Percentiles rank a stretch among this genome's conserved stretches.
These are phyloP conservation scores for Takashimella tepidaria DNA, from an alignment of 1,284 basidiomycete genomes.

Conservation along the genomic window DNA sequence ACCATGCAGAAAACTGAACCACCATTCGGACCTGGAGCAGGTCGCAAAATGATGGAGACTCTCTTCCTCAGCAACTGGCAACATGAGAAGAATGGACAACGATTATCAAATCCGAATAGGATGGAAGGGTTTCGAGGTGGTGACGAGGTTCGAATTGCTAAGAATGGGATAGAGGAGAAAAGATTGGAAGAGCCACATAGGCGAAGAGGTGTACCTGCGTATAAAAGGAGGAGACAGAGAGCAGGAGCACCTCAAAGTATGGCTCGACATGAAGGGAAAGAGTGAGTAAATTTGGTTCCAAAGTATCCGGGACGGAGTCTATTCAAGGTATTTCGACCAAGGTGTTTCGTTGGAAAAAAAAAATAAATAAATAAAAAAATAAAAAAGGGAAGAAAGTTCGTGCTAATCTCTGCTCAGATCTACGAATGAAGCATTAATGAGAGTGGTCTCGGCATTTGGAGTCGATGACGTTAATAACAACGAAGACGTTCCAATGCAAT, in stretches of 20 bases:
- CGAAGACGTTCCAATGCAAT: constrained; percentile 32
- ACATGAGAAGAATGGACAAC: constrained; percentile 40
- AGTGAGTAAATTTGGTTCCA: neutral
- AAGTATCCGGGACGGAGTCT: neutral
- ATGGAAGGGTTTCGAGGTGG: constrained; percentile 22
- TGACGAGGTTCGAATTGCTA: constrained; percentile 29
- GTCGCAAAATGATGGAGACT: constrained; percentile 67
- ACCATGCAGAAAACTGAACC: constrained; percentile 58
- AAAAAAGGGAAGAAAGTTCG: neutral
- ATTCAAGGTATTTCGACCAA: neutral
- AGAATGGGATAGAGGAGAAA: constrained; percentile 34
- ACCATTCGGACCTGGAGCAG: constrained; percentile 49
- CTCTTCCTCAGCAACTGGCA: constrained; percentile 45
- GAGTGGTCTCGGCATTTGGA: constrained; percentile 36
- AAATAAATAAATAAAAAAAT: neutral
- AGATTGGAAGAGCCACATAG: constrained; percentile 17
- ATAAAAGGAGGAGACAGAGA: constrained; percentile 50
- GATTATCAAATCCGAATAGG: constrained; percentile 27
- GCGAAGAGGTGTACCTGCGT: constrained; percentile 52
- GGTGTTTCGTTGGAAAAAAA: too few relatives aligned
- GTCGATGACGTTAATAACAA: constrained; percentile 16
- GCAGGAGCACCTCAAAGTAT: constrained; percentile 27
- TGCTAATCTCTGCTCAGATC: too few relatives aligned
- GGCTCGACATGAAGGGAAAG: neutral
- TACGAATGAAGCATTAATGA: constrained; percentile 31